Conservation (phyloP, 306 rosid genomes). For the Mimosa bimucronata region DNA sequence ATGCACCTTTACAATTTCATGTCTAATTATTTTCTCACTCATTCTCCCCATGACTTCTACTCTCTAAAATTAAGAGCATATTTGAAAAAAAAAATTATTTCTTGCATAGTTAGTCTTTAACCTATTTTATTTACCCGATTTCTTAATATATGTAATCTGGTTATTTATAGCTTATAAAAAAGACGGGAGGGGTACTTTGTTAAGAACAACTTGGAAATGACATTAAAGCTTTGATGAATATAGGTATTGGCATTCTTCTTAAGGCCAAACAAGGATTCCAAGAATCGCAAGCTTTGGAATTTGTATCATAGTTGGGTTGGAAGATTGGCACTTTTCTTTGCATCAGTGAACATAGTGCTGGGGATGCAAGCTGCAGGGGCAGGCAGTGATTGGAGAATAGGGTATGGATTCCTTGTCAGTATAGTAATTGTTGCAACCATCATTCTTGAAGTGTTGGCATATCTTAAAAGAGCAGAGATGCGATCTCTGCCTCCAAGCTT, state of each 20-base stretch:
- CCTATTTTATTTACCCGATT: too few relatives aligned
- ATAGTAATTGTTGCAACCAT: conserved; percentile 62
- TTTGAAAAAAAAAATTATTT: too few relatives aligned
- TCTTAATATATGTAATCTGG: too few relatives aligned
- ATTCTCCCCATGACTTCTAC: too few relatives aligned
- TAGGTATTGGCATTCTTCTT: conserved; percentile 86
- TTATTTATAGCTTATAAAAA: too few relatives aligned
- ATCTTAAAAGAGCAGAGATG: conserved; percentile 67
- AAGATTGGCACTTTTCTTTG: conserved; percentile 89
- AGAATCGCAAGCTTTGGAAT: conserved; percentile 81
- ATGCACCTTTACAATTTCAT: too few relatives aligned
- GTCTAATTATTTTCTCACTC: too few relatives aligned
- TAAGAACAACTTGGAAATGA: conserved; percentile 27
- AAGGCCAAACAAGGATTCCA: conserved; percentile 73
- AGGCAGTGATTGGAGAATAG: conserved; percentile 77
- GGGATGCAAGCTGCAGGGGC: conserved; percentile 85
- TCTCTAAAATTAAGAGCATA: too few relatives aligned
- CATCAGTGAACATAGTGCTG: conserved; percentile 81
- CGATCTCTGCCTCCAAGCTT: conserved; percentile 61
- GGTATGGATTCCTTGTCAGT: conserved; percentile 84
- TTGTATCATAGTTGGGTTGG: conserved; percentile 93
- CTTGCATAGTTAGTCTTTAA: too few relatives aligned
- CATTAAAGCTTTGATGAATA: conserved; percentile 33
- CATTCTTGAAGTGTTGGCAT: conserved; percentile 69
- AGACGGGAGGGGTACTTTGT: neutral